Evolutionary conservation across 1,284 basidiomycete species (phyloP), one percentile per base, ranked within the genome.

Genomic region (Fomitopsis palustris): DNA sequence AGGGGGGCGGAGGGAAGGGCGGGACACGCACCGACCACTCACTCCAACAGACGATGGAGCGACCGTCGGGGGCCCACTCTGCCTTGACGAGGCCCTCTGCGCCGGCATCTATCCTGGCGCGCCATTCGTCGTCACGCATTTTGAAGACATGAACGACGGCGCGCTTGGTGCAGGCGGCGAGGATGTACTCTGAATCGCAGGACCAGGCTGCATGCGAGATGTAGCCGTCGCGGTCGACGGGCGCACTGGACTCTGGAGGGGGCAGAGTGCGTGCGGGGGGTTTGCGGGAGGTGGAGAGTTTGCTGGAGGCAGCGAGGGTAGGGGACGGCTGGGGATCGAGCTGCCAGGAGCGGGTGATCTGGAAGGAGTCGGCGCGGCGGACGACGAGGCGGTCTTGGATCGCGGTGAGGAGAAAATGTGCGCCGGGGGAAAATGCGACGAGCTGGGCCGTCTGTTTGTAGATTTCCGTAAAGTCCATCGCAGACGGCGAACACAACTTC

Each of bases 41-140:
- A 3, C 91, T 92, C 73, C 93, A 95, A 64, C 90, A 93, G n/a
- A 95, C 73, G 3, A 95, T 78, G 17, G 85, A 85, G 43, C 91
- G 79, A 8, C 90, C 91, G 65, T 91, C 88, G 2, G 88, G 89
- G 0, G 89, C 90, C 93, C 93, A 96, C 69, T 94, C 91, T 16
- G 87, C 90, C 67, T 85, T 88, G 16, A 85, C 80, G 41, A 95
- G 81, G 12, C 93, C 93, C 77, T 95, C 93, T n/a, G 85, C 80
- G 9, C 93, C 92, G 4, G 86, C 80, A 65, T 91, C 88, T 64
- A 88, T 88, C 58, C 80, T 80, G 21, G 84, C 90, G 63, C 73
- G 81, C 85, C 91, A 92, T 23, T 81, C 75, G 67, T 92, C 90
- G 67, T 90, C 87, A 35, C 85, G 79, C 64, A 92, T 78, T 63